A percentile compares a stretch with the other conserved stretches of the same genome.
phyloP scores from a whole-genome alignment of 2,329 filamentous ascomycete species.

The Huntiella moniliformis region DNA sequence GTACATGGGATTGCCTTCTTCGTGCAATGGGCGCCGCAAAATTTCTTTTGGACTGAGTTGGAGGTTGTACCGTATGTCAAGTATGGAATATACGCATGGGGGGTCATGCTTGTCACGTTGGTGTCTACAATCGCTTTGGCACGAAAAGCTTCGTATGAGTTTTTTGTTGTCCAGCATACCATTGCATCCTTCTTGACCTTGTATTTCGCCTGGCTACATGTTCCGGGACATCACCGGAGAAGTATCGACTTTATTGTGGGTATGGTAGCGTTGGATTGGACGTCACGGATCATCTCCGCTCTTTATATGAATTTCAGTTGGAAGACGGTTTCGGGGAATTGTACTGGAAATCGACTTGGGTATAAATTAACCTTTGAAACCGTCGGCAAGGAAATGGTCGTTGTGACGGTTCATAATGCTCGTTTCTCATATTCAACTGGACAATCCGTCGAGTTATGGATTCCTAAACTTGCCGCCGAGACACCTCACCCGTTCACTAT shows the following conservation, averaged over 20 bases:
- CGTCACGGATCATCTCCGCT: conserved; percentile 28
- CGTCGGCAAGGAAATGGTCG: conserved; percentile 33
- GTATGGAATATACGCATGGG: conserved; percentile 51
- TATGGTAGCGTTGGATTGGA: conserved; percentile 42
- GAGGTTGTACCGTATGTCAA: conserved; percentile 43
- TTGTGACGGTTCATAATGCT: conserved; percentile 40
- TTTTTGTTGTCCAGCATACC: conserved; percentile 52
- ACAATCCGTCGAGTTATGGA: conserved; percentile 43
- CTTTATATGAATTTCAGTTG: conserved; percentile 35
- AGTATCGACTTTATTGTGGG: conserved; percentile 49
- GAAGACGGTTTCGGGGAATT: conserved; percentile 16
- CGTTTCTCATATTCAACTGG: conserved; percentile 39
- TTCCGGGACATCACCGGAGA: conserved; percentile 37
- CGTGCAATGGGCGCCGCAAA: conserved; percentile 39
- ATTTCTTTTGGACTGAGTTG: conserved; percentile 40
- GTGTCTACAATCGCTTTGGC: conserved; percentile 44
- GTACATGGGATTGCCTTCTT: conserved; percentile 55
- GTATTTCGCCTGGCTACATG: conserved; percentile 45
- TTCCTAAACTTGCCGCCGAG: conserved; percentile 32
- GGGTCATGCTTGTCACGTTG: conserved; percentile 44
- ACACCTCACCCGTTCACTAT: conserved; percentile 45
- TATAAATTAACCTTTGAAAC: conserved; percentile 31
- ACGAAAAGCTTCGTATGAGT: conserved; percentile 45
- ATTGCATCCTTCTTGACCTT: conserved; percentile 41
- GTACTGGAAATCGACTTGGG: conserved; percentile 29